Base-by-base conservation (phyloP, 257 asterid species). In the Schizonepeta tenuifolia region DNA sequence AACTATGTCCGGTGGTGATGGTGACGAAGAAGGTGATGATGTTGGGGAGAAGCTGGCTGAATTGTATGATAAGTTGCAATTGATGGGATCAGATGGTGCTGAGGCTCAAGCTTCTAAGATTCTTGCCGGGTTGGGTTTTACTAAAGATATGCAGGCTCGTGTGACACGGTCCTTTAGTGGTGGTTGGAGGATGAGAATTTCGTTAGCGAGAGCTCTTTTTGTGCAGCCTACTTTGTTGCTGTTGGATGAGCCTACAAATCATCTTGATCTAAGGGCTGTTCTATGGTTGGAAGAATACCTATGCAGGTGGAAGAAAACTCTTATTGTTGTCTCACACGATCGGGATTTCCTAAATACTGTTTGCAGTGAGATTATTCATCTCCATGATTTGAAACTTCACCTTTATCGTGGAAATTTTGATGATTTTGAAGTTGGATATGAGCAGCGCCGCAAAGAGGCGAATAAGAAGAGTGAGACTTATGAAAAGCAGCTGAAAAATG, bases 111-210 rank as follows among this genome's bases (percentile, higher is more conserved):
- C 95, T 58, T 88, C 92, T 0, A 88, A 88, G 70, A 88, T 88
- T 82, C 90, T 88, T 70, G 89, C 90, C 43, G 95, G 95, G 24
- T 57, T 86, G 82, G 92, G 95, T 69, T 88, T 88, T 68, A 85
- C 90, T 22, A 85, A 80, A 67, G 84, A 85, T 50, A 88, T 88
- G 95, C 92, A 88, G 79, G 80, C 36, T 24, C 87, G 95, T 36
- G 79, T 86, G 5, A 86, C 92, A 18, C 77, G 71, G 67, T 88
- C 95, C 33, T 88, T 88, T 53, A 88, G 92, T 83, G 95, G 95
- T 72, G 95, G 95, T 54, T 88, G 95, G 95, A 84, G 92, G 59
- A 88, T 88, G 95, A 83, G 92, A 77, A 88, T 88, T 65, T 88
- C 92, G 22, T 79, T 88, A 57, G 95, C 95, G 36, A 76, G 90